Conservation (phyloP, 192 early-diverging fungal species). For the Coemansia pectinata region DNA sequence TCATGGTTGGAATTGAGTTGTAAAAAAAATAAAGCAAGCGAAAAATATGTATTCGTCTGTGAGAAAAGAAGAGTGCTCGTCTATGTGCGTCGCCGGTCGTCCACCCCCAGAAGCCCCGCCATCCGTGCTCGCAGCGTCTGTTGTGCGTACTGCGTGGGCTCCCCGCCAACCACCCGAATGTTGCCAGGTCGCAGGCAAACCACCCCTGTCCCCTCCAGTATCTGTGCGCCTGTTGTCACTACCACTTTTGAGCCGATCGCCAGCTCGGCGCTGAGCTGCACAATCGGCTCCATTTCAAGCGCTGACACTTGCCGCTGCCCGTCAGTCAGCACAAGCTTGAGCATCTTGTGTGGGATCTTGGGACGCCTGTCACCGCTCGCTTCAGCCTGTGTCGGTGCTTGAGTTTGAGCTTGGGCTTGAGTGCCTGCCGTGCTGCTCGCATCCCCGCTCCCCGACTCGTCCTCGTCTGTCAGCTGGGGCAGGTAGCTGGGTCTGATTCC, state of each 20-base stretch:
- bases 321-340: constrained; percentile 49
- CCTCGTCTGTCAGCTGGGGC: constrained; percentile 9
- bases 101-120: constrained; percentile 6
- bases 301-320: constrained; percentile 28
- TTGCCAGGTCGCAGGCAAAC: constrained; percentile 12
- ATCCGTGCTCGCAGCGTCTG: constrained; percentile 31
- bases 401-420: background rate
- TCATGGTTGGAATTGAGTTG: background rate
- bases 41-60: background rate
- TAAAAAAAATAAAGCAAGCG: background rate
- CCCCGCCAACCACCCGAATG: constrained; percentile 35
- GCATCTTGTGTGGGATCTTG: constrained; percentile 38
- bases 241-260: constrained; percentile 49
- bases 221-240: constrained; percentile 16
- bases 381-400: background rate
- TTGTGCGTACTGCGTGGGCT: constrained; percentile 37
- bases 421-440: constrained; percentile 18
- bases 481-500: constrained; percentile 50
- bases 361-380: constrained; percentile 20
- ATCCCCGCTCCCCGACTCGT: constrained; percentile 12
- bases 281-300: constrained; percentile 29
- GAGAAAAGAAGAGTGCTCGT: background rate
- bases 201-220: constrained; percentile 29
- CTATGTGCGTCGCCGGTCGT: too few species aligned
- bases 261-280: constrained; percentile 39